Base-by-base conservation (phyloP, 768 basidiomycete genomes). In the Pholiota conissans region DNA sequence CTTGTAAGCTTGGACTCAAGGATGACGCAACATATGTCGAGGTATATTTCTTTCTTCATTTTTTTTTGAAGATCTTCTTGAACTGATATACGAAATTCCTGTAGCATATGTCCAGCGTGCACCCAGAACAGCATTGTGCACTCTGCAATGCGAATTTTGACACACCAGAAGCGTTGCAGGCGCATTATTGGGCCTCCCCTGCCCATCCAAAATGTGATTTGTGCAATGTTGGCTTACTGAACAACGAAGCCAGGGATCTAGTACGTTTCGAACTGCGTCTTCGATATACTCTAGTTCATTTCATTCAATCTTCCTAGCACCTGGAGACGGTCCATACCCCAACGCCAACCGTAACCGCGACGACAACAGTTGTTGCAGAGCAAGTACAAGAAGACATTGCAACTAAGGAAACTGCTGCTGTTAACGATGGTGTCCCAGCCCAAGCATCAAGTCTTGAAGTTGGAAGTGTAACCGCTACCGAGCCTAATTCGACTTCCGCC, bases 161-260 rank as follows among this genome's bases (percentile, higher is more conserved):
- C 37, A 69, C 69, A 13, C 49, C 65, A 1, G 71, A 74, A 22
- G 63, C 69, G 18, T 58, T 79, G 24, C 69, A 74, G 45, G 69
- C 67, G 28, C 82, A 83, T 58, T 78, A 76, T 61, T 67, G 58
- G 18, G 68, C 70, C 10, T 80, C 82, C 16, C 66, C 70, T 22
- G 66, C 61, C 16, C 82, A 83, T 65, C 79, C 83, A 2, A 76
- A 74, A 52, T 83, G 82, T 55, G 58, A 65, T 24, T 63, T 67
- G 28, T 83, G 82, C 51, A 63, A 68, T n/a, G 50, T 73, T 45
- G 77, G 79, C 28, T 82, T 80, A 55, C 59, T 68, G 45, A 75
- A 79, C 55, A 65, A 71, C 24, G 69, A 69, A 42, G 68, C 69
- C 2, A 71, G 75, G 57, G 67, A 73, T 57, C 62, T 73, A 48